These are phyloP conservation scores for Zymoseptoria brevis DNA, from an alignment of 2,329 filamentous ascomycete species.

Conservation along the genomic window DNA sequence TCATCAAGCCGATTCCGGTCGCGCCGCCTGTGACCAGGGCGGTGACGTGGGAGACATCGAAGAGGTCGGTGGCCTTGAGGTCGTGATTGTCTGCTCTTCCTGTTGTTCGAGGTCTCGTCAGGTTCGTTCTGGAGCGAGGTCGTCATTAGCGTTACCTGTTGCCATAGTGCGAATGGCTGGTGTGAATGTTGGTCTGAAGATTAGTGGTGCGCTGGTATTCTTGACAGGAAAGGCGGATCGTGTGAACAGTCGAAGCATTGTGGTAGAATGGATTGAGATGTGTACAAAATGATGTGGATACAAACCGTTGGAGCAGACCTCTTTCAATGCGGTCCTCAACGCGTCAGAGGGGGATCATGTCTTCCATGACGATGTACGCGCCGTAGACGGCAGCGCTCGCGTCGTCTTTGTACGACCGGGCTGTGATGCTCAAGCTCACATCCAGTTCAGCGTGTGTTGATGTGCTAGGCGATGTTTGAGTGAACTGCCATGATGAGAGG, in stretches of 20 bases:
- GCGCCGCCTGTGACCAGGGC: slow-evolving; percentile 41
- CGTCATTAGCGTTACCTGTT: not conserved
- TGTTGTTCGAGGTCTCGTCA: not conserved
- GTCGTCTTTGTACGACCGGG: not conserved
- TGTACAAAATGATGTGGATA: not conserved
- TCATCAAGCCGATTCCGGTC: slow-evolving; percentile 36
- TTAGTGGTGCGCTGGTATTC: not conserved
- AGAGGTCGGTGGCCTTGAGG: slow-evolving; percentile 36
- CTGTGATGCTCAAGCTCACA: not conserved
- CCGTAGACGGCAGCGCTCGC: not conserved
- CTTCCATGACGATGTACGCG: not conserved
- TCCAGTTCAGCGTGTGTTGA: not conserved
- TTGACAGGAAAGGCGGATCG: not conserved
- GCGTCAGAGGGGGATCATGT: not conserved
- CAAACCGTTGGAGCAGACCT: not conserved
- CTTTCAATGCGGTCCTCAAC: not conserved
- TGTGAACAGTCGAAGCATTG: slow-evolving; percentile 13
- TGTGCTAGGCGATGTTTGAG: not conserved
- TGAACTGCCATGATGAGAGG: not conserved
- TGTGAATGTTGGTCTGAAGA: not conserved
- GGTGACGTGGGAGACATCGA: slow-evolving; percentile 40
- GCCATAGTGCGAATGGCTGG: not conserved
- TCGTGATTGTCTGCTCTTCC: slow-evolving; percentile 33
- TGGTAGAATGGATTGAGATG: not conserved
- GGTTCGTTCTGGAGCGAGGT: not conserved